phyloP scores from a whole-genome alignment of 306 rosid genomes.

The Arachis hypogaea region DNA sequence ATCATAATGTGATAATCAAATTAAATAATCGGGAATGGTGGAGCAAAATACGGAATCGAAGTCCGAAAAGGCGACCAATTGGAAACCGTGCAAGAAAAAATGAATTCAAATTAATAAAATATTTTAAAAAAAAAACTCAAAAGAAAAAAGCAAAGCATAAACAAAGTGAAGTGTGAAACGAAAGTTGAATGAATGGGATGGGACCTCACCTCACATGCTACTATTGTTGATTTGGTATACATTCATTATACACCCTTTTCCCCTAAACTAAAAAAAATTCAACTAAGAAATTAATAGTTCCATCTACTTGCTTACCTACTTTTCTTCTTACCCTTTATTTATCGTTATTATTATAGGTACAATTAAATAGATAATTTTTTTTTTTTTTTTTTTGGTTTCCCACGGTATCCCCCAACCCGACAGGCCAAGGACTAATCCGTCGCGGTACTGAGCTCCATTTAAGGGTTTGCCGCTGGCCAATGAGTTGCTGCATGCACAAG shows the following conservation, averaged over 20 bases:
- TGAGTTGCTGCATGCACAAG: too few relatives aligned
- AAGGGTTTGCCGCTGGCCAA: too few relatives aligned
- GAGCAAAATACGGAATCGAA: constrained; percentile 7
- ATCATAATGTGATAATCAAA: not conserved
- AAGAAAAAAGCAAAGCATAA: too few relatives aligned
- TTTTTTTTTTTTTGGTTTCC: too few relatives aligned
- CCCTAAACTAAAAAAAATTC: not conserved
- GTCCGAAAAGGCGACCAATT: not conserved
- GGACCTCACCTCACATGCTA: not conserved
- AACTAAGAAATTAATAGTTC: not conserved
- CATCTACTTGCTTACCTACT: not conserved
- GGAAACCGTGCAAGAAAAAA: not conserved
- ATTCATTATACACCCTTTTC: too few relatives aligned
- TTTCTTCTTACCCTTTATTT: not conserved
- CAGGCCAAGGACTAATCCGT: too few relatives aligned
- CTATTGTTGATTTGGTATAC: too few relatives aligned
- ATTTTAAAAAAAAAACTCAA: too few relatives aligned
- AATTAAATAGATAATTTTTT: not conserved
- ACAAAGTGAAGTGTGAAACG: not conserved
- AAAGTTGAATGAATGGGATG: not conserved
- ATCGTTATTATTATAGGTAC: not conserved
- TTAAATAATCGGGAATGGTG: not conserved
- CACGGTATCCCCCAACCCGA: too few relatives aligned
- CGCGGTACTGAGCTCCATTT: too few relatives aligned
- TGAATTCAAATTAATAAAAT: not conserved